A percentile compares a stretch with the other conserved stretches of the same genome.
Conservation (phyloP, 345 rosid species). For the Sisymbrium irio region DNA sequence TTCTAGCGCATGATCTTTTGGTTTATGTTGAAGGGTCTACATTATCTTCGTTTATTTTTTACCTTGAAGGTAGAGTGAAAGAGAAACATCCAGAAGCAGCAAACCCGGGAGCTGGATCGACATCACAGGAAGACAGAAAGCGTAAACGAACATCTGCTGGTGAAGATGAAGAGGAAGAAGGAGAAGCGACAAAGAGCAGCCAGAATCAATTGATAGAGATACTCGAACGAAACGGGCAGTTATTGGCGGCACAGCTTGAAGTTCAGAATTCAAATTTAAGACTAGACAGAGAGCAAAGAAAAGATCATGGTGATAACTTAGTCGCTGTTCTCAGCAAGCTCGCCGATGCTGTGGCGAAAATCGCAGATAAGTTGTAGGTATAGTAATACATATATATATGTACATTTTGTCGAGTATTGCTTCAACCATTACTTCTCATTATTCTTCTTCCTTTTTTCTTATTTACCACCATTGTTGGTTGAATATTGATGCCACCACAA, state of each 20-base stretch:
- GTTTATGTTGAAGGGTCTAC: background rate
- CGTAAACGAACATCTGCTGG: constrained; percentile 46
- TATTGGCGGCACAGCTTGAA: constrained; percentile 78
- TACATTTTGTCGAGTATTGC: constrained; percentile 7
- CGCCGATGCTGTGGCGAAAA: constrained; percentile 80
- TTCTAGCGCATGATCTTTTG: background rate
- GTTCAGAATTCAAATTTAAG: constrained; percentile 66
- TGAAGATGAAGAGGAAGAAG: constrained; percentile 19
- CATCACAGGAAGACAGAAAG: constrained; percentile 63
- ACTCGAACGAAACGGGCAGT: constrained; percentile 70
- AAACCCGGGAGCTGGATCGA: constrained; percentile 54
- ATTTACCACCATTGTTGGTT: constrained; percentile 16
- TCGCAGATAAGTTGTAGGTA: constrained; percentile 80
- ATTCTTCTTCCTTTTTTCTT: background rate
- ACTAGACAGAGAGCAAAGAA: constrained; percentile 84
- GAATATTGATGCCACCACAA: constrained; percentile 10
- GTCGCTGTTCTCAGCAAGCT: constrained; percentile 83
- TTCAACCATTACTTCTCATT: constrained; percentile 3
- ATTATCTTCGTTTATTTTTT: constrained; percentile 8
- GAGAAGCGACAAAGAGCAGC: constrained; percentile 42
- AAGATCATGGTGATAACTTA: constrained; percentile 60
- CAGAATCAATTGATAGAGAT: constrained; percentile 56
- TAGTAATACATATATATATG: constrained; percentile 1
- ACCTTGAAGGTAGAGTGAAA: constrained; percentile 44
- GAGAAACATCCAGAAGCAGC: constrained; percentile 45